Evolutionary conservation across 2,329 filamentous ascomycete genomes (phyloP).

Genomic region (Cryphonectria nitschkei): DNA sequence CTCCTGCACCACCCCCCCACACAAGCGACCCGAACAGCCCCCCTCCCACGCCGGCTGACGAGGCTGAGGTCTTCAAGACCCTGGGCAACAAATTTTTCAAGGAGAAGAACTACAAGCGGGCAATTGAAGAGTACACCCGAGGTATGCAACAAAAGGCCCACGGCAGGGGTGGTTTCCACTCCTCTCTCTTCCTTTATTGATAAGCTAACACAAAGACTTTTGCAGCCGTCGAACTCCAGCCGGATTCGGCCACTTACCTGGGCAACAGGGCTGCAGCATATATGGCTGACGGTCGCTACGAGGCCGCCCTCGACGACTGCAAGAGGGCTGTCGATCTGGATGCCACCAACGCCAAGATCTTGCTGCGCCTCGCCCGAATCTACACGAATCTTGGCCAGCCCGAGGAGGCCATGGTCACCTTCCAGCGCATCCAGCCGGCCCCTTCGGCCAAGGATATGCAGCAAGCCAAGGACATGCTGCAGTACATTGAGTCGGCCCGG

Average conservation of each 20-base stretch:
- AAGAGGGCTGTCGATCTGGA: conserved; percentile 81
- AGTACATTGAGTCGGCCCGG: conserved; percentile 79
- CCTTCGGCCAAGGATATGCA: conserved; percentile 85
- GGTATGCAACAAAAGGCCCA: conserved; percentile 58
- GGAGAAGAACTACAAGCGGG: conserved; percentile 83
- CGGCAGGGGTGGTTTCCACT: conserved; percentile 8
- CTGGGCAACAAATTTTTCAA: conserved; percentile 97
- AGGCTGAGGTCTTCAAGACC: conserved; percentile 90
- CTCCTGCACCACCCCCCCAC: conserved; percentile 74
- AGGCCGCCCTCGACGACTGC: conserved; percentile 84
- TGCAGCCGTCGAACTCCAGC: conserved; percentile 86
- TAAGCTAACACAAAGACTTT: conserved; percentile 24
- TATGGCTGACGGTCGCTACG: conserved; percentile 83
- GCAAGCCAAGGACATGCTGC: conserved; percentile 81
- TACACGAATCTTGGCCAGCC: conserved; percentile 87
- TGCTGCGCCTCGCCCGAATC: conserved; percentile 85
- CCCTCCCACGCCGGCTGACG: conserved; percentile 60
- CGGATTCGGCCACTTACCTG: conserved; percentile 84
- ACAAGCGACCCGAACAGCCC: conserved; percentile 65
- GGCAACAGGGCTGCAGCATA: conserved; percentile 94
- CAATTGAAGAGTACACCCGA: conserved; percentile 93
- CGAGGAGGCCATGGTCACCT: conserved; percentile 82
- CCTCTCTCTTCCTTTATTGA: conserved; percentile 25
- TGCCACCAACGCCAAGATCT: conserved; percentile 82
- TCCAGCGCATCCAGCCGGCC: conserved; percentile 76